Base-by-base conservation (phyloP, 2,329 filamentous ascomycete species). In the Daldinia eschscholtzii region DNA sequence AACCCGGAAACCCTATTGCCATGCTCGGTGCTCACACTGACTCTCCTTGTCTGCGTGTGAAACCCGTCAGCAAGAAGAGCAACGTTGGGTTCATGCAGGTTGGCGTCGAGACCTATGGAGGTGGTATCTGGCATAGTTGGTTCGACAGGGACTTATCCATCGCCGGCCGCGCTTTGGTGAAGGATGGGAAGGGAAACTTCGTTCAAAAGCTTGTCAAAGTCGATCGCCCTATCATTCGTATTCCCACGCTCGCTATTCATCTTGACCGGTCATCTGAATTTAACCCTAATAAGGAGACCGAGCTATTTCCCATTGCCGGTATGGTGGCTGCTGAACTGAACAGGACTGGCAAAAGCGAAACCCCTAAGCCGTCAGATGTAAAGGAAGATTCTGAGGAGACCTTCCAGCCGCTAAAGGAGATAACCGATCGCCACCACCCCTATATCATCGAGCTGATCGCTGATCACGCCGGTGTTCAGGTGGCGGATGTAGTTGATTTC, bases 1-100 rank as follows among this genome's bases (percentile, higher is more conserved):
- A 91, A 78, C 90, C 95, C 1, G 95, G 95, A 50, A 97, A 97
- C 80, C 91, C 94, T 7, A 91, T 98, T 71, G 87, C 93, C 79
- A 97, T 98, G 88, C 89, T 99, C 69, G 96, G 95, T 74, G 94
- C 96, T 42, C 95, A 99, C 82, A 98, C 96, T 66, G 96, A 99
- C 82, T 98, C 94, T 10, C 94, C 93, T 5, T 94, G 92, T 74
- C 87, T 99, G 57, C 91, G 95, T 67, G 85, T 99, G 79, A 99
- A 99, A 85, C 96, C 96, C 12, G 91, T 97, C 46, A 97, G 93
- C 78, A 97, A 95, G 83, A 96, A 95, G 83, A 87, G 88, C 76
- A 90, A 88, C 63, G 92, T 92, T 72, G 95, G 95, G 12, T 99
- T 96, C 80, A 82, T 98, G 70, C 96, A 99, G 82, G 91, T 99